phyloP scores from a whole-genome alignment of 2,329 filamentous ascomycete genomes.

The Metarhizium rileyi region DNA sequence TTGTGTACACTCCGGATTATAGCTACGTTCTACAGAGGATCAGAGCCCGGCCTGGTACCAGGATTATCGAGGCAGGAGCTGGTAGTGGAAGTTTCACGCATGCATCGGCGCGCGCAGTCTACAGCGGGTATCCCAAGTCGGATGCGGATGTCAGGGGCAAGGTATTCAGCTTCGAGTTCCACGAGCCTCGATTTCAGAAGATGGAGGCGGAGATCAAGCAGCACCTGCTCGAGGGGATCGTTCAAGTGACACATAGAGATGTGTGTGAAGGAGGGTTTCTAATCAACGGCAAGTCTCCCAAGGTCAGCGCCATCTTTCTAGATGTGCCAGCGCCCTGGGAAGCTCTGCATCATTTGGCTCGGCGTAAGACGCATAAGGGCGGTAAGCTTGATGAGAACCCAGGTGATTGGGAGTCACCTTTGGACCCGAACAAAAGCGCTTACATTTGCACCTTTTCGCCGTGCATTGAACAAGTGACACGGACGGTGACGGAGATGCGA shows the following conservation, averaged over 20 bases:
- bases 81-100: conserved; percentile 81
- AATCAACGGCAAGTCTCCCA: conserved; percentile 47
- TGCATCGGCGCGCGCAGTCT: conserved; percentile 65
- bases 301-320: conserved; percentile 64
- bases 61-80: conserved; percentile 70
- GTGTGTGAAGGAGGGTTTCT: conserved; percentile 69
- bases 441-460: conserved; percentile 92
- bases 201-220: conserved; percentile 59
- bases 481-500: conserved; percentile 72
- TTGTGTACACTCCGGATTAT: conserved; percentile 81
- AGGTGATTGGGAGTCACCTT: conserved; percentile 41
- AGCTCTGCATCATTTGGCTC: conserved; percentile 65
- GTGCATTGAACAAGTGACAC: conserved; percentile 91
- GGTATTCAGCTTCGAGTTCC: conserved; percentile 77
- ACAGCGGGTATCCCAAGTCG: conserved; percentile 54
- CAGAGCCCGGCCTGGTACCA: conserved; percentile 60
- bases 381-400: conserved; percentile 14
- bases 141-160: conserved; percentile 44
- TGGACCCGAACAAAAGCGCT: conserved; percentile 62
- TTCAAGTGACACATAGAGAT: conserved; percentile 67
- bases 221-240: conserved; percentile 55
- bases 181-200: conserved; percentile 60
- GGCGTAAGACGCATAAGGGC: conserved; percentile 26
- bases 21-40: conserved; percentile 74
- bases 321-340: conserved; percentile 77